phyloP scores from a whole-genome alignment of 225 moss, liverwort and hornwort species.

The Physcomitrellopsis africana region DNA sequence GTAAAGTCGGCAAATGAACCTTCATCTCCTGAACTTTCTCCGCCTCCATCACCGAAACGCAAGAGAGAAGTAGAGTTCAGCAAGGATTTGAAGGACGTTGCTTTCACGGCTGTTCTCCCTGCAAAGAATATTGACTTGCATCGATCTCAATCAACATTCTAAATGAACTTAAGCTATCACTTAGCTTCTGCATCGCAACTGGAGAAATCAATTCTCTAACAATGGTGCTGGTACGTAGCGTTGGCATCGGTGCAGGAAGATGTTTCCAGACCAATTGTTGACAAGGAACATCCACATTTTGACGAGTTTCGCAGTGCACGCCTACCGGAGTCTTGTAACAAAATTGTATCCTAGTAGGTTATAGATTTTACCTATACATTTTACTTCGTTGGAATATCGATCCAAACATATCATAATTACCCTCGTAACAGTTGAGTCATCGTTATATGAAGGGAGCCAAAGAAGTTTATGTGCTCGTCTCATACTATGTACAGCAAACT shows the following conservation, averaged over 20 bases:
- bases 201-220: neutral
- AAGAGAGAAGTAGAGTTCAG: constrained; percentile 65
- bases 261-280: constrained; percentile 25
- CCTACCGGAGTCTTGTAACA: constrained; percentile 30
- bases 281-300: constrained; percentile 6
- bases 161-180: constrained; percentile 18
- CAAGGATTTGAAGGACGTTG: constrained; percentile 62
- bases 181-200: constrained; percentile 1
- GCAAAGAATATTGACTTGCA: constrained; percentile 50
- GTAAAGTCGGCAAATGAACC: constrained; percentile 44
- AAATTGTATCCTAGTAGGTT: constrained; percentile 39
- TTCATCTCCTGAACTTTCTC: constrained; percentile 59
- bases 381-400: constrained; percentile 32
- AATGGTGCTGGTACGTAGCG: constrained; percentile 20
- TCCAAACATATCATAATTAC: neutral
- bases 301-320: constrained; percentile 26
- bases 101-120: constrained; percentile 60
- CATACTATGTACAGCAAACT: too few relatives aligned
- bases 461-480: too few relatives aligned
- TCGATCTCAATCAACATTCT: constrained; percentile 68
- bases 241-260: constrained; percentile 22
- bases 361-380: constrained; percentile 28
- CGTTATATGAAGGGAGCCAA: too few relatives aligned
- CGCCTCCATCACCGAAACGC: constrained; percentile 75
- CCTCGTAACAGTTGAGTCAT: too few relatives aligned